phyloP scores from a whole-genome alignment of 345 rosid species.

The Balakata baccata region DNA sequence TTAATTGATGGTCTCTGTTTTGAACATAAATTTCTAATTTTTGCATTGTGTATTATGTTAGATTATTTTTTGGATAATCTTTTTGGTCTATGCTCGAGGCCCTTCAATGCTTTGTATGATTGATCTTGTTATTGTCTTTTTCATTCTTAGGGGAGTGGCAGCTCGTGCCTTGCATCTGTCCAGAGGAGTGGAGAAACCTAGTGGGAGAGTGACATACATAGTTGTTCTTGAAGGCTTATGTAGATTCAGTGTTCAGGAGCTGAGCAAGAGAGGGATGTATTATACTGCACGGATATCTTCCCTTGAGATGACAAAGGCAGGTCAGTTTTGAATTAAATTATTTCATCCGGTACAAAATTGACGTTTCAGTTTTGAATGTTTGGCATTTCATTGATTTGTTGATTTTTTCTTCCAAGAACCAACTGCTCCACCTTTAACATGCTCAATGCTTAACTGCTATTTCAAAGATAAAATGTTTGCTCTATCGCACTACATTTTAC shows the following conservation, averaged over 20 bases:
- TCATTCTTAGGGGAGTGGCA: constrained; percentile 72
- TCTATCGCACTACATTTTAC: background rate
- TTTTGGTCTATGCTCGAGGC: background rate
- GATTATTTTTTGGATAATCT: background rate
- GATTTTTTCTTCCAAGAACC: background rate
- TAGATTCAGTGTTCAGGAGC: constrained; percentile 91
- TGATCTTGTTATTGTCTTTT: background rate
- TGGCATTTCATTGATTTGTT: background rate
- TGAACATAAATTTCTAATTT: background rate
- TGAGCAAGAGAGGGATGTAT: constrained; percentile 83
- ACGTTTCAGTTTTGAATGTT: background rate
- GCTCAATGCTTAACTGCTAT: background rate
- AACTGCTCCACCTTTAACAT: background rate
- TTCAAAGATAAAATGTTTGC: background rate
- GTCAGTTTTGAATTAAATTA: constrained; percentile 36
- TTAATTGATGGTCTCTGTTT: background rate
- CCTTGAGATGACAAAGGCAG: constrained; percentile 84
- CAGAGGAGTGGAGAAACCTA: constrained; percentile 98
- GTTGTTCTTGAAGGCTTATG: constrained; percentile 98
- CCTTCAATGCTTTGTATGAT: constrained; percentile 6
- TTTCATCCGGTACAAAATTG: too few species aligned
- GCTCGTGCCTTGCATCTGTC: constrained; percentile 98
- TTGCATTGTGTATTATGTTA: background rate
- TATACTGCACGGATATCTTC: constrained; percentile 84
- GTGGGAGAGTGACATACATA: constrained; percentile 96